Percentiles rank a stretch among this genome's conserved stretches.
These are phyloP conservation scores for Candida gorgasii DNA, from an alignment of 805 yeast genomes.

Conservation along the genomic window DNA sequence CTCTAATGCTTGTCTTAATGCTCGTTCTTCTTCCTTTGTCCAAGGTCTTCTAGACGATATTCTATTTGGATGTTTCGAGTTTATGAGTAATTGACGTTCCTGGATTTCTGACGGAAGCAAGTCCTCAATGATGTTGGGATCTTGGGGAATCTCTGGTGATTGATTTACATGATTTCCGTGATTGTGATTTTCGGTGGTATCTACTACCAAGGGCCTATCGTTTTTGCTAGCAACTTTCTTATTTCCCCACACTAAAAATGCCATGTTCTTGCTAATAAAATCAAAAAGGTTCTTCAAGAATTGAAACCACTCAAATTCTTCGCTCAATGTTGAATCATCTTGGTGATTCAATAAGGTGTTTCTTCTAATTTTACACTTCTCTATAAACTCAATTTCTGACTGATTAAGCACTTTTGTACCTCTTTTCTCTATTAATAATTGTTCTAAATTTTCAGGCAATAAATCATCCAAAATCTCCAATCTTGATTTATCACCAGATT, in stretches of 20 bases:
- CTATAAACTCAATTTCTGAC: conserved; percentile 76
- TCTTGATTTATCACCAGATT: conserved; percentile 59
- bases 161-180: background rate
- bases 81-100: conserved; percentile 44
- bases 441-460: conserved; percentile 67
- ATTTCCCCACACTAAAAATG: conserved; percentile 70
- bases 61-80: conserved; percentile 27
- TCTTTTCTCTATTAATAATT: conserved; percentile 38
- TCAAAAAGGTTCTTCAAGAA: conserved; percentile 79
- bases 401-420: conserved; percentile 55
- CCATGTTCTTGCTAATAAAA: conserved; percentile 73
- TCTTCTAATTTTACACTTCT: conserved; percentile 70
- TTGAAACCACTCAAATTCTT: conserved; percentile 81
- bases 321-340: conserved; percentile 55
- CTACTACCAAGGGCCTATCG: background rate
- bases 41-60: conserved; percentile 62
- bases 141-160: background rate
- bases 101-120: conserved; percentile 45
- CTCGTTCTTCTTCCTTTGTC: conserved; percentile 87
- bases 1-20: conserved; percentile 77
- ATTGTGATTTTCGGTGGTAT: background rate
- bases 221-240: conserved; percentile 24
- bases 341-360: conserved; percentile 53
- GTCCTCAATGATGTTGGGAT: conserved; percentile 27
- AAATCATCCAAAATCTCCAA: conserved; percentile 71